Percentiles rank a stretch among this genome's conserved stretches.
These are phyloP conservation scores for Aquilaria agallochum DNA, from an alignment of 441 rosid species.

Conservation along the genomic window DNA sequence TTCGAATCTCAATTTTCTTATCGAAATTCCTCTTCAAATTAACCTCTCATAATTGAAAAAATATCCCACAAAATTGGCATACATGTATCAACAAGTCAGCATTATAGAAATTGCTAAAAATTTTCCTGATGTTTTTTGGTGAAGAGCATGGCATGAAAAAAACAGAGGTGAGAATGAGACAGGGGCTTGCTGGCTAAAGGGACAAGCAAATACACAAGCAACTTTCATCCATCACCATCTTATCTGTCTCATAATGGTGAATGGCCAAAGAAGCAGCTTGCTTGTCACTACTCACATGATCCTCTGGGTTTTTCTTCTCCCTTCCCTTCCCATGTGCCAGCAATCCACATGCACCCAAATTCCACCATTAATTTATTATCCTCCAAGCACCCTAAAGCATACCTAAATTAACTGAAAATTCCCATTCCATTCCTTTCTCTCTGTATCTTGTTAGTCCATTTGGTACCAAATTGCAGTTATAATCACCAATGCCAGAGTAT, in stretches of 20 bases:
- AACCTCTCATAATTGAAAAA: too few species aligned
- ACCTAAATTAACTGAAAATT: conserved; percentile 11
- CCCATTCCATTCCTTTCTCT: conserved; percentile 9
- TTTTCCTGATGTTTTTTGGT: too few species aligned
- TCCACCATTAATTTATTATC: neutral
- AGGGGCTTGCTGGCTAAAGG: conserved; percentile 1
- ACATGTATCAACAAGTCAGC: too few species aligned
- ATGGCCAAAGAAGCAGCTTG: conserved; percentile 23
- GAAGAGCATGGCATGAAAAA: too few species aligned
- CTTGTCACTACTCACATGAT: conserved; percentile 31
- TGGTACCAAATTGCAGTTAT: neutral
- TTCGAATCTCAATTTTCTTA: too few species aligned
- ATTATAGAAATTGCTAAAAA: too few species aligned
- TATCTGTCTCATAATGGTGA: conserved; percentile 15
- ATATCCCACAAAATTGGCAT: too few species aligned
- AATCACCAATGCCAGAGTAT: conserved; percentile 16
- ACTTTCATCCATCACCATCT: conserved; percentile 29
- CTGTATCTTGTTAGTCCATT: neutral
- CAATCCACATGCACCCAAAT: conserved; percentile 25
- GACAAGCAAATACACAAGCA: conserved; percentile 24
- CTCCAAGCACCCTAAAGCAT: neutral
- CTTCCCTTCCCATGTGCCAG: conserved; percentile 39
- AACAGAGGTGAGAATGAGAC: neutral
- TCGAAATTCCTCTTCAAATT: too few species aligned
- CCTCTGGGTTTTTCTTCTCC: conserved; percentile 11